Base-by-base conservation (phyloP, 768 basidiomycete genomes). In the Serpula lacrymans region DNA sequence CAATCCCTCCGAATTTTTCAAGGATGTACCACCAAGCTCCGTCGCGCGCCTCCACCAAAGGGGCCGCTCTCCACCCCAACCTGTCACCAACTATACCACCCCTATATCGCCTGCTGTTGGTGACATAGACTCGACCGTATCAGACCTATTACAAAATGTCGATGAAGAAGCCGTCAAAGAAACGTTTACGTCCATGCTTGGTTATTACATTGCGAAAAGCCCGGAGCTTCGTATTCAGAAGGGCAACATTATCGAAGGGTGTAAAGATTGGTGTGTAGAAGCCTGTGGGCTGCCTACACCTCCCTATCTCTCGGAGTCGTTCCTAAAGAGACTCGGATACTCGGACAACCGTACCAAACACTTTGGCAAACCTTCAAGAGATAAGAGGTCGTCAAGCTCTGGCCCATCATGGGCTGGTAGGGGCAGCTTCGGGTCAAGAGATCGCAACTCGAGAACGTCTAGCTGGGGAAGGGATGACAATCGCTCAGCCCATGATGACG, bases 151-250 rank as follows among this genome's bases (percentile, higher is more conserved):
- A 6, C 20, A 42, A 10, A 55, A 51, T 4, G 37, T 80, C 9
- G 75, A 85, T 50, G 56, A 64, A 16, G 71, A 70, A 3, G 74
- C 75, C 3, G 51, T 89, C 32, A 62, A 66, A 32, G 78, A 82
- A 38, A 76, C 82, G 1, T 81, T 88, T 53, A 69, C 76, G 16
- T 78, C 82, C 11, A 58, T 83, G 39, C 60, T 91, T 14, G 90
- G 89, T 1, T 90, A 80, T 65, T 90, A 89, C 62, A 51, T 79
- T 25, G 60, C 72, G 30, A 75, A 77, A 46, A 41, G 65, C 1
- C 57, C 57, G 5, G 70, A 79, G 30, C 52, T 90, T 34, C 67
- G 78, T 21, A 51, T 70, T 2, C 54, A 62, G 29, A 65, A 65
- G 38, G 49, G 56, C 6, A 67, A 63, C 26, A 59, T 87, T 39